Evolutionary conservation across 140 eudicot species (phyloP).

Genomic region (Anethum foeniculum): DNA sequence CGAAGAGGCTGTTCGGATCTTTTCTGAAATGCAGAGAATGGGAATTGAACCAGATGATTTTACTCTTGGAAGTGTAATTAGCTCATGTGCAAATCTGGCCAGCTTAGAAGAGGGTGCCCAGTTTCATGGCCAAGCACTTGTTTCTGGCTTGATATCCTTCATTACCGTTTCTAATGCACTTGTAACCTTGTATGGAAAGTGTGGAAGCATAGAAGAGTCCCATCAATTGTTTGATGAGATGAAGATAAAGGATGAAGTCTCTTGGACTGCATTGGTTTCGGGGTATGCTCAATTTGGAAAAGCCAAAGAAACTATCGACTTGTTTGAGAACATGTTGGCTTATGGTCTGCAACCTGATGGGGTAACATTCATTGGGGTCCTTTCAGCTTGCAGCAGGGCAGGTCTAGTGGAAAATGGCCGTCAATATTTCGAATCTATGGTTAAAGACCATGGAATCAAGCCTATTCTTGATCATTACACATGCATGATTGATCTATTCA

Average conservation of each 20-base stretch:
- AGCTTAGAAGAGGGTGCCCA: conserved; percentile 79
- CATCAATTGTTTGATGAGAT: conserved; percentile 48
- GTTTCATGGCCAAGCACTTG: conserved; percentile 58
- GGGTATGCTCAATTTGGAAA: conserved; percentile 78
- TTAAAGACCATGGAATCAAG: conserved; percentile 34
- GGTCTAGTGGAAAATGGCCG: conserved; percentile 66
- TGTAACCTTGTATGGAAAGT: conserved; percentile 61
- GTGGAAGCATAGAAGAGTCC: conserved; percentile 69
- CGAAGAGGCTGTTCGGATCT: conserved; percentile 58
- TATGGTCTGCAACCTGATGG: conserved; percentile 57
- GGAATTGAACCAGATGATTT: conserved; percentile 52
- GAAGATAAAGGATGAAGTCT: conserved; percentile 51
- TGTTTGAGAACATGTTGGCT: conserved; percentile 64
- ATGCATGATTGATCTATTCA: conserved; percentile 76
- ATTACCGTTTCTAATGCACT: conserved; percentile 68
- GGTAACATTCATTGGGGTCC: conserved; percentile 62
- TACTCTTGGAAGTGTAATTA: conserved; percentile 67
- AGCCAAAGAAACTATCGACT: conserved; percentile 48
- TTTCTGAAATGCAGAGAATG: conserved; percentile 51
- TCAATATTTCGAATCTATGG: conserved; percentile 48
- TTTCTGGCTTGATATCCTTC: conserved; percentile 52
- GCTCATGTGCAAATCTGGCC: conserved; percentile 72
- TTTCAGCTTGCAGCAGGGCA: conserved; percentile 86
- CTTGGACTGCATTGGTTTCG: conserved; percentile 59
- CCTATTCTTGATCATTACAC: conserved; percentile 62